Conservation (phyloP, 2,329 filamentous ascomycete genomes). For the Penicillium sp. region DNA sequence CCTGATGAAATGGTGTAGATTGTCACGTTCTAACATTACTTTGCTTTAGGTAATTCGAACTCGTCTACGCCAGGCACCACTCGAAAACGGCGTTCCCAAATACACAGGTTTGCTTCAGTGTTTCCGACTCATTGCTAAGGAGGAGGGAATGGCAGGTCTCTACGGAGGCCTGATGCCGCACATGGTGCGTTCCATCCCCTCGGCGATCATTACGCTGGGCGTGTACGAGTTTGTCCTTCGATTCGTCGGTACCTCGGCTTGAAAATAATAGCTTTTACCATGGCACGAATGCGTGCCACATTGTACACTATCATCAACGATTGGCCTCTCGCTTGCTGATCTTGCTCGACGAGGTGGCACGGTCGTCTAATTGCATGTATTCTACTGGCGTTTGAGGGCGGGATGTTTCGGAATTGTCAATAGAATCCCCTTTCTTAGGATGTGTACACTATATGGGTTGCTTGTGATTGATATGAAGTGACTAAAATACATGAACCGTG, state of each 20-base stretch:
- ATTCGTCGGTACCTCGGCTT: constrained; percentile 12
- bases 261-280: neutral
- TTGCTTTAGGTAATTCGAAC: constrained; percentile 32
- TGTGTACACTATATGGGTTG: constrained; percentile 12
- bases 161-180: constrained; percentile 36
- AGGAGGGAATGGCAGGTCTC: constrained; percentile 34
- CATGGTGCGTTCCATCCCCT: constrained; percentile 33
- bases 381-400: constrained; percentile 12
- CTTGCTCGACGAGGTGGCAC: constrained; percentile 7
- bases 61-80: constrained; percentile 32
- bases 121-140: constrained; percentile 31
- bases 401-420: constrained; percentile 13
- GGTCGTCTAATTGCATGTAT: constrained; percentile 17
- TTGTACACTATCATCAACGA: constrained; percentile 15
- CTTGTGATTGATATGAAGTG: neutral
- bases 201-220: constrained; percentile 34
- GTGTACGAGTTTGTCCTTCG: constrained; percentile 36
- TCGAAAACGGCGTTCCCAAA: constrained; percentile 31
- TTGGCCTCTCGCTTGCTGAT: constrained; percentile 1
- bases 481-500: too few species aligned
- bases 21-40: neutral
- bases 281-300: constrained; percentile 1
- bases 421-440: constrained; percentile 18
- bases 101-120: constrained; percentile 35
- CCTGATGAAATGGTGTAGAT: neutral